Conservation (phyloP, 192 early-diverging fungal species). For the Backusella australiensis region DNA sequence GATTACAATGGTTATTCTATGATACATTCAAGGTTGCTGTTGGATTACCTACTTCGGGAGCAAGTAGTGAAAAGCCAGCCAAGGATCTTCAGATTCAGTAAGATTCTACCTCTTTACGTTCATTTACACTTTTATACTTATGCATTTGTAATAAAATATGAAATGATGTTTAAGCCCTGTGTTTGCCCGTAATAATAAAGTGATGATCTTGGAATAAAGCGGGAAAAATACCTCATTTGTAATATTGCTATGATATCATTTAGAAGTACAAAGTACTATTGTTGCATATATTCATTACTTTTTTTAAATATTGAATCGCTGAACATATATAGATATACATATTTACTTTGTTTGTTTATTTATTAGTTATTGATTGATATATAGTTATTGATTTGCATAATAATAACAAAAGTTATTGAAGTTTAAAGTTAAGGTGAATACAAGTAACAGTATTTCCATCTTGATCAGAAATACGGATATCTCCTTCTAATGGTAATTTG, state of each 20-base stretch:
- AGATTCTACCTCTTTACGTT: too few species aligned
- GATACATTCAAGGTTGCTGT: slow-evolving; percentile 72
- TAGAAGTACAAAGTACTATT: too few species aligned
- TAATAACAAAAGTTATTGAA: slow-evolving; percentile 13
- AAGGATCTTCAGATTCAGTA: too few species aligned
- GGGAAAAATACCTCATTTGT: too few species aligned
- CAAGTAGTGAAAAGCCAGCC: neutral
- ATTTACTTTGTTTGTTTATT: neutral
- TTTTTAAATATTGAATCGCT: too few species aligned
- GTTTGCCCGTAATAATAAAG: too few species aligned
- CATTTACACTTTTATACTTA: too few species aligned
- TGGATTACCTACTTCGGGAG: slow-evolving; percentile 31
- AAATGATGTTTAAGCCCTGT: too few species aligned
- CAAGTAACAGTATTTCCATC: slow-evolving; percentile 36
- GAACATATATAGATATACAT: neutral
- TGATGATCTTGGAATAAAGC: too few species aligned
- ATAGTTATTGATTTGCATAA: neutral
- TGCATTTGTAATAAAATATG: too few species aligned
- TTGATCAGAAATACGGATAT: slow-evolving; percentile 34
- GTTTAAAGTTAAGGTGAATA: slow-evolving; percentile 34
- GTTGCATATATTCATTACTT: too few species aligned
- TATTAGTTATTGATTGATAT: neutral
- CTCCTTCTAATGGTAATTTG: slow-evolving; percentile 29
- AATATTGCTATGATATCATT: too few species aligned
- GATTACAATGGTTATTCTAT: slow-evolving; percentile 82